Evolutionary conservation across 257 asterid genomes (phyloP), one percentile per base, ranked within the genome.

Genomic region (Nicotiana otophora): DNA sequence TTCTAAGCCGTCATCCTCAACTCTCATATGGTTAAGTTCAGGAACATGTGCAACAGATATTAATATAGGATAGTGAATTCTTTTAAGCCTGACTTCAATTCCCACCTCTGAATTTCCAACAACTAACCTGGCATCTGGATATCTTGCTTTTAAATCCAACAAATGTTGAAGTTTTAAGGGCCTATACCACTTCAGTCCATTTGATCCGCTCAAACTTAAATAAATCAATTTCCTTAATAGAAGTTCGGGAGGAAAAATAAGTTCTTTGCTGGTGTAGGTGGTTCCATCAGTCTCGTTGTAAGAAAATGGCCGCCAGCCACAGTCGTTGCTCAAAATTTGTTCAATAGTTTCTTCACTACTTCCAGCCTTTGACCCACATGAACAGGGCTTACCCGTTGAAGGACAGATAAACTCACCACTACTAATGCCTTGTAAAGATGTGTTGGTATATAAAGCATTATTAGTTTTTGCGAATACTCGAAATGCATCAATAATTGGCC

Each of bases 41-140:
- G 97, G 97, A 78, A 96, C 87, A 67, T 88, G 86, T 53, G 93
- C 86, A 62, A 92, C 92, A 81, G 92, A 94, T 87, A 94, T 85
- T 62, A 94, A 87, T 83, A 91, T 92, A 5, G 95, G 98, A 87
- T 91, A 94, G 67, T 92, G 90, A 33, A 92, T 83, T 80, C 85
- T 88, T 86, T 96, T 96, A 2, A 96, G 90, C 92, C 98, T 90
- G 77, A 92, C 93, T 87, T 94, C 99, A 81, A 96, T 83, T 28
- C 99, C 97, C 77, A 96, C 96, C 90, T 96, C 99, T 14, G 98
- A 85, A 89, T 93, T 96, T 81, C 99, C 99, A 42, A 90, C 92
- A 78, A 96, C 93, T 62, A 96, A 87, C 84, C 92, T 93, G 80
- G 97, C 94, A 82, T 88, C 84, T 9, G 97, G 93, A 85, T 89